Evolutionary conservation across 257 asterid genomes (phyloP).

Genomic region (Nicotiana benthamiana): DNA sequence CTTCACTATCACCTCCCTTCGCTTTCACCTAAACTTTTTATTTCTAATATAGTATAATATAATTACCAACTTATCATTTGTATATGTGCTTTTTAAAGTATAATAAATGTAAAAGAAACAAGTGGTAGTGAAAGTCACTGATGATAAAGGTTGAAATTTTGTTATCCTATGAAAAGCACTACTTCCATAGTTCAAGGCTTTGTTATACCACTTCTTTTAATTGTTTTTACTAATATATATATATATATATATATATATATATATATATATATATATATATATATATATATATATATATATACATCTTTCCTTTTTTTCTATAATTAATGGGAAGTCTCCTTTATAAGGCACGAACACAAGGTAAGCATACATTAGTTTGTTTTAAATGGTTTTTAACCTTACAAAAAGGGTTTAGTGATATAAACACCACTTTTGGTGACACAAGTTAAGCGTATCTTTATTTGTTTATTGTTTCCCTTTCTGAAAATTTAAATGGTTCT

Average conservation of each 20-base stretch:
- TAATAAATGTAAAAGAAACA: constrained; percentile 12
- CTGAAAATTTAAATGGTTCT: background rate
- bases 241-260: background rate
- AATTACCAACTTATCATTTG: constrained; percentile 29
- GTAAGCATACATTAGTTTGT: background rate
- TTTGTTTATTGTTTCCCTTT: constrained; percentile 6
- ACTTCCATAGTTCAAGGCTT: constrained; percentile 10
- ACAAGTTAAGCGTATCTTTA: constrained; percentile 1
- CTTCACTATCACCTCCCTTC: constrained; percentile 37
- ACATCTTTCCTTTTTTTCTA: background rate
- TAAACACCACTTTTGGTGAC: constrained; percentile 6
- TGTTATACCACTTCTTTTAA: background rate
- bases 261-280: constrained; percentile 2
- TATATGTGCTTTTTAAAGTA: constrained; percentile 15
- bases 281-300: background rate
- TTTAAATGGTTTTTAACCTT: constrained; percentile 5
- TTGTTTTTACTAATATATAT: background rate
- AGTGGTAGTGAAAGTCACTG: constrained; percentile 36
- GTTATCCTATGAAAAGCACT: constrained; percentile 10
- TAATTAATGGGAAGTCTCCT: background rate
- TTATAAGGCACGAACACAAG: constrained; percentile 5
- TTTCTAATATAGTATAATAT: background rate
- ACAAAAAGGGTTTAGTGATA: background rate
- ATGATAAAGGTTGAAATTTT: constrained; percentile 2
- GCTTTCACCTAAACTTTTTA: constrained; percentile 49